A percentile compares a stretch with the other conserved stretches of the same genome.
Evolutionary conservation across 257 asterid species (phyloP).

Genomic region (Anisodus acutangulus): DNA sequence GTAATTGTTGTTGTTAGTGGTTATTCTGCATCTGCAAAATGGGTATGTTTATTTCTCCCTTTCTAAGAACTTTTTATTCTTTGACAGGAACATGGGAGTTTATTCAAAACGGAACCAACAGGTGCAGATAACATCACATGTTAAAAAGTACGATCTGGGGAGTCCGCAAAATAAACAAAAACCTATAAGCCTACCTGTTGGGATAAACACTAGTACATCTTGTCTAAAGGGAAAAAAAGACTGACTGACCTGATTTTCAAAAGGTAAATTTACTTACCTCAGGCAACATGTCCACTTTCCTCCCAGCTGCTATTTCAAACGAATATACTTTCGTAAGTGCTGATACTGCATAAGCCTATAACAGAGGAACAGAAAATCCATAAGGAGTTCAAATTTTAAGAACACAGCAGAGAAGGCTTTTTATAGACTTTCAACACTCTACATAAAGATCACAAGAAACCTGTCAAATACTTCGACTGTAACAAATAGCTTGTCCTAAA

Average conservation of each 20-base stretch:
- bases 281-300: conserved; percentile 79
- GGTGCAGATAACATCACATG: neutral
- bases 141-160: neutral
- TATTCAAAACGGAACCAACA: neutral
- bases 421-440: neutral
- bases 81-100: neutral
- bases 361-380: conserved; percentile 37
- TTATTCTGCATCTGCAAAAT: neutral
- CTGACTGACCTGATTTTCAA: neutral
- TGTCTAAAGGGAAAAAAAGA: neutral
- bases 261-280: conserved; percentile 61
- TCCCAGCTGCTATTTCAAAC: conserved; percentile 95
- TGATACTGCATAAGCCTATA: conserved; percentile 87
- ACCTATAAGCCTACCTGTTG: conserved; percentile 6
- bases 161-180: conserved; percentile 6
- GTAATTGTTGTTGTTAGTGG: neutral
- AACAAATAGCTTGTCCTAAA: neutral
- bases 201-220: conserved; percentile 1
- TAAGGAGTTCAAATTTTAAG: conserved; percentile 1
- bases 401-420: neutral
- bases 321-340: conserved; percentile 90
- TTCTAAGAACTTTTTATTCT: neutral
- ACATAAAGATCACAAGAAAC: conserved; percentile 4
- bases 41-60: neutral
- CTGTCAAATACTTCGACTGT: neutral